Base-by-base conservation (phyloP, 163 green algal genomes). In the Scenedesmus sp. region DNA sequence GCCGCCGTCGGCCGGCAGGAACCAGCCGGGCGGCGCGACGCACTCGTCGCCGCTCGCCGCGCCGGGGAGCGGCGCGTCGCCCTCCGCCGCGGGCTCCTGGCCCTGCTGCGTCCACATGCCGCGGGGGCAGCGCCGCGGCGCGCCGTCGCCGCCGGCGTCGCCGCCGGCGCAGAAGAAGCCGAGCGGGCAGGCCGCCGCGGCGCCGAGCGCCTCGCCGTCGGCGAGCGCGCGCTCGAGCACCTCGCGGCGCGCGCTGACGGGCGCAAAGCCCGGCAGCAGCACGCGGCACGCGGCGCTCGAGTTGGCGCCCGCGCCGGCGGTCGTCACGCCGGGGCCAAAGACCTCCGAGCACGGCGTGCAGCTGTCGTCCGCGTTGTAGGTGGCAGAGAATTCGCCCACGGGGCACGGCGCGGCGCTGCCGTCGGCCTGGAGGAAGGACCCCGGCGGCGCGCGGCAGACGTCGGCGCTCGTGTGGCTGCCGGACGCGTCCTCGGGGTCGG, bases 331-430 rank as follows among this genome's bases (percentile, higher is more conserved):
- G 15, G n/a, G 54, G 54, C 54, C 24, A 10, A 63, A 63, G 22
- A 63, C 15, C 4, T 67, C 60, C 2, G 44, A 31, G 60, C 60
- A 67, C 31, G 60, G 7, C 28, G 15, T 45, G 33, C 60, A 67
- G 60, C 31, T 31, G 9, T 31, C 48, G 7, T 17, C 33, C 5
- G 31, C 18, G 28, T 1, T 15, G 60, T 67, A 67, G 13, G 48
- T 18, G 60, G 48, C 60, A 4, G 18, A 29, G 60, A 33, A 67
- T 33, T 67, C 60, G 60, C 60, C 60, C 60, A 50, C 28, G 60
- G 60, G 60, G 60, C 60, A 67, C 2, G 45, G 60, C 33, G 34
- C 26, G 13, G 45, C 60, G 18, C 31, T 26, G 39, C 39, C 39
- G 33, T 24, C 15, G 34, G 31, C 60, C 1, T 31, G 18, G 13